Evolutionary conservation across 352 stramenopile genomes (phyloP), one percentile per base, ranked within the genome.

Genomic region (Globisporangium rhizosaccharum): DNA sequence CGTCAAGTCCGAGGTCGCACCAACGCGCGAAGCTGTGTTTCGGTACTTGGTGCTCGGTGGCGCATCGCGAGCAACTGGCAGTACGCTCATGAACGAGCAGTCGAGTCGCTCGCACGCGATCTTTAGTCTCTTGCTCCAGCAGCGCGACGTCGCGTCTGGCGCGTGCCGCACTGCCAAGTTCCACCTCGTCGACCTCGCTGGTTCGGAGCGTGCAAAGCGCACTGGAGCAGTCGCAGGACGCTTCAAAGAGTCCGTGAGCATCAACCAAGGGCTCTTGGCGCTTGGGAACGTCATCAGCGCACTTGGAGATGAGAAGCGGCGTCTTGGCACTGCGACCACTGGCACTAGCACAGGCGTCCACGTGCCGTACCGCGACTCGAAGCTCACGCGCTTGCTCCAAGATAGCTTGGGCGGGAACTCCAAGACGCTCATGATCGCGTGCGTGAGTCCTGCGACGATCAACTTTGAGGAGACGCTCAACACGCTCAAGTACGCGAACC

Each of bases 401-500:
- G 90, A 97, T 52, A 89, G 73, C 57, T 73, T 97, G 0, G 89
- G 88, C 20, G 90, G 88, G 10, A 97, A 97, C 57, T 82, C 85
- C 3, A 93, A 93, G 61, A 97, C 88, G 8, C 70, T 96, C 11
- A 96, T 97, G 90, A 97, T 97, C 48, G 87, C 85, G 3, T 96
- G 82, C 53, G 85, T 92, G 47, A 93, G 76, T 20, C 83, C 81
- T 7, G 82, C 79, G 33, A 78, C 72, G 3, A 63, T 91, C 46
- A 96, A 95, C 54, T 91, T 96, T 61, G 83, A 93, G 64, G 98
- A 99, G 79, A 99, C 96, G 3, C 71, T 99, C 4, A 98, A 96
- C 47, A 99, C 97, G 51, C 82, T 99, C 18, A 94, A 98, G 61
- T 99, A 99, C 70, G 96, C 96, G 4, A 98, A 98, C 65, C 90